These are phyloP conservation scores for Phanerochaete carnosa DNA, from an alignment of 768 basidiomycete genomes.

Conservation along the genomic window DNA sequence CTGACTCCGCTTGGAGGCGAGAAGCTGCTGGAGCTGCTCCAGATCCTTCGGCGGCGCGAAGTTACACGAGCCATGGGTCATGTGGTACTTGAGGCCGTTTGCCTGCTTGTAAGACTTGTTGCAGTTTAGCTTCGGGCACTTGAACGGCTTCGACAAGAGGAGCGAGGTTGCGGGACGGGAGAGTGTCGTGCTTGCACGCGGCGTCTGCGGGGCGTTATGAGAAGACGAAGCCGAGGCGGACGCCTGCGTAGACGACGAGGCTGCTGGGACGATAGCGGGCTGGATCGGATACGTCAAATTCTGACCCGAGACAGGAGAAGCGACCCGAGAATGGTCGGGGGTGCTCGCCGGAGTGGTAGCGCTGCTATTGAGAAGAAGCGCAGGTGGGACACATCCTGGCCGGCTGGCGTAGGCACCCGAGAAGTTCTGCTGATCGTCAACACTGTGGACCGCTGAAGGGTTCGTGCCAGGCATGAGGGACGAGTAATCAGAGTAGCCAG, in stretches of 20 bases:
- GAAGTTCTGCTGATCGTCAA: not conserved
- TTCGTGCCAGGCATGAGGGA: slow-evolving; percentile 58
- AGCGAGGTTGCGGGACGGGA: slow-evolving; percentile 54
- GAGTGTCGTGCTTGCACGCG: slow-evolving; percentile 43
- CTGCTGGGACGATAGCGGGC: slow-evolving; percentile 19
- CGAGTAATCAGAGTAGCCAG: slow-evolving; percentile 65
- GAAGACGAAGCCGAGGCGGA: slow-evolving; percentile 21
- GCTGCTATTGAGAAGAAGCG: slow-evolving; percentile 52
- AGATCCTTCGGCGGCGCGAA: slow-evolving; percentile 88
- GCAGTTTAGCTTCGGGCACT: slow-evolving; percentile 92
- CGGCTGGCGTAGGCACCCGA: slow-evolving; percentile 27
- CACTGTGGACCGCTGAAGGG: slow-evolving; percentile 10
- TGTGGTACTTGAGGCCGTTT: slow-evolving; percentile 92
- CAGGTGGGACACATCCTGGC: slow-evolving; percentile 60
- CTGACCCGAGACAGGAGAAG: slow-evolving; percentile 25
- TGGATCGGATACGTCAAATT: slow-evolving; percentile 14
- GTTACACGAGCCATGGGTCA: slow-evolving; percentile 90
- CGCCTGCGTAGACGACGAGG: slow-evolving; percentile 23
- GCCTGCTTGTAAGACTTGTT: slow-evolving; percentile 97
- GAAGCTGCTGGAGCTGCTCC: slow-evolving; percentile 69
- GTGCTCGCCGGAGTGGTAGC: slow-evolving; percentile 45
- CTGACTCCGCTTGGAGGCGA: slow-evolving; percentile 46
- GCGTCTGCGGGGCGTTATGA: slow-evolving; percentile 15
- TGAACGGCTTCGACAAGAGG: slow-evolving; percentile 82
- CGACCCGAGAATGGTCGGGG: slow-evolving; percentile 45